A percentile compares a stretch with the other conserved stretches of the same genome.
Evolutionary conservation across 495 filamentous ascomycete genomes (phyloP).

Genomic region (Podospora anserina): DNA sequence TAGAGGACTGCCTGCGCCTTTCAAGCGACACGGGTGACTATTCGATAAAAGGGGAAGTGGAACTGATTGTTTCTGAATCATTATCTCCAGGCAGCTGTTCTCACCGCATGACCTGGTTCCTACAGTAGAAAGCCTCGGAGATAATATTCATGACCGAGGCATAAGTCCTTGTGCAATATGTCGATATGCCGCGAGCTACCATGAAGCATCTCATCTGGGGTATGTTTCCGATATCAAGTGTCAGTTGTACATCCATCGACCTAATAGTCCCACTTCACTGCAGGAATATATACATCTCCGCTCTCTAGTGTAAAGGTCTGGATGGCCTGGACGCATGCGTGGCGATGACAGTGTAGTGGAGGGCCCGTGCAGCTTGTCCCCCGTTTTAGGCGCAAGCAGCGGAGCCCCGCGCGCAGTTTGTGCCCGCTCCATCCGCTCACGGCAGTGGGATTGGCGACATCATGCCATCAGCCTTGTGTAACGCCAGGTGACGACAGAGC

Average conservation of each 20-base stretch:
- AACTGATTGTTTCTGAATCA: neutral
- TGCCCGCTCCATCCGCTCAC: conserved; percentile 11
- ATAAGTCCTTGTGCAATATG: neutral
- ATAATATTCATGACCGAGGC: neutral
- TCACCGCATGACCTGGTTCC: neutral
- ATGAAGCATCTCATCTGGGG: neutral
- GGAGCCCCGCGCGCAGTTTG: neutral
- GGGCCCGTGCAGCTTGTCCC: neutral
- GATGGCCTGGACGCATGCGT: neutral
- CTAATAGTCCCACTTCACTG: neutral
- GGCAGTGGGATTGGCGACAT: conserved; percentile 12
- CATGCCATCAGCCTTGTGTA: conserved; percentile 19
- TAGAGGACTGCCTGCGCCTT: neutral
- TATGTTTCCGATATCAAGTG: neutral
- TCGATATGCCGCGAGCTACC: neutral
- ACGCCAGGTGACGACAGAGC: conserved; percentile 1
- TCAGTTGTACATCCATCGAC: neutral
- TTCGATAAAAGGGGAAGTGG: neutral
- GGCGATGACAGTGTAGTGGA: neutral
- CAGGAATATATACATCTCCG: neutral
- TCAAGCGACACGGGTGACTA: neutral
- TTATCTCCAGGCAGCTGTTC: neutral
- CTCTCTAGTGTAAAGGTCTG: neutral
- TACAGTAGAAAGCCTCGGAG: neutral
- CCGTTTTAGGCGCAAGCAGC: conserved; percentile 1